phyloP scores from a whole-genome alignment of 345 rosid genomes.

The Jatropha curcas region DNA sequence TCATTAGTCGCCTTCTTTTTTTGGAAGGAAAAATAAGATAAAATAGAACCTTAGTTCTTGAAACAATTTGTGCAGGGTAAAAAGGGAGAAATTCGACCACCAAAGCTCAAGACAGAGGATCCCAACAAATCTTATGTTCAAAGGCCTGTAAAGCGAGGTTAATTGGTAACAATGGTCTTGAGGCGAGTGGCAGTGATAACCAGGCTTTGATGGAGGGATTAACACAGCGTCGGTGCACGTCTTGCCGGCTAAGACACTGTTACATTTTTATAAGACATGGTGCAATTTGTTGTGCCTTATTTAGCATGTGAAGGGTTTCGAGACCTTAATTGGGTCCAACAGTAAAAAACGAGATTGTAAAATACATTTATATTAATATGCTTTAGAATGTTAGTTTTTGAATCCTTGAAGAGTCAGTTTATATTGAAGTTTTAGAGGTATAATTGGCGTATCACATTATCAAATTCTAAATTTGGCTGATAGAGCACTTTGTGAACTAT shows the following conservation, averaged over 20 bases:
- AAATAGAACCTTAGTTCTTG: background rate
- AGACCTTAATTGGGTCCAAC: too few species aligned
- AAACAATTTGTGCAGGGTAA: slow-evolving; percentile 49
- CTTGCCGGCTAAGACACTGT: background rate
- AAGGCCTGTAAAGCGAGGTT: slow-evolving; percentile 88
- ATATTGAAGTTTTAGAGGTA: too few species aligned
- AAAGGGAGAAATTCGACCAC: slow-evolving; percentile 91
- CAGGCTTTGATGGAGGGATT: background rate
- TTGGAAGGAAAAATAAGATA: too few species aligned
- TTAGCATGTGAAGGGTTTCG: background rate
- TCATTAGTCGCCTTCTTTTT: background rate
- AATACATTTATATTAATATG: too few species aligned
- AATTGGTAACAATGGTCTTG: slow-evolving; percentile 3
- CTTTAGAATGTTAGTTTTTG: too few species aligned
- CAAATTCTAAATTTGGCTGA: too few species aligned
- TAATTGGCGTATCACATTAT: too few species aligned
- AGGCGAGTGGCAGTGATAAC: background rate
- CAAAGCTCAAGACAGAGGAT: slow-evolving; percentile 96
- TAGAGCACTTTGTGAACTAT: too few species aligned
- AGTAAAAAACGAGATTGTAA: too few species aligned
- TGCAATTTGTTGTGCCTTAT: background rate
- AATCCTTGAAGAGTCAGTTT: too few species aligned
- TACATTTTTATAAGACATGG: background rate
- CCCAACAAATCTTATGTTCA: slow-evolving; percentile 97
- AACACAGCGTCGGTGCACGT: background rate